Base-by-base conservation (phyloP, 164 flowering plant species). In the Platanus orientalis region DNA sequence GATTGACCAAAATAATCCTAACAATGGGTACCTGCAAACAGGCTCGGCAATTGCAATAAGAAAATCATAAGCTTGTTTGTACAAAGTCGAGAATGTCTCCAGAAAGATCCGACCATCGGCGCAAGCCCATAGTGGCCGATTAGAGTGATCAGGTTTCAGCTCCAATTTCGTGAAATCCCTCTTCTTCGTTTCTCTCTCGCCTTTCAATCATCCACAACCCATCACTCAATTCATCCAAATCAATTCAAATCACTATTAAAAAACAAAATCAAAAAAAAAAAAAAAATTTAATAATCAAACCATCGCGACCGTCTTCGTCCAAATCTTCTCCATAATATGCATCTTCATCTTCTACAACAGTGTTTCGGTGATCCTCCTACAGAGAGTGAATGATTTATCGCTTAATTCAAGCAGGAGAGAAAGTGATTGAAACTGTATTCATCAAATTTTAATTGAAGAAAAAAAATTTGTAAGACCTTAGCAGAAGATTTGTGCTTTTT, bases 41-140 rank as follows among this genome's bases (percentile, higher is more conserved):
- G 99, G 97, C 58, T 95, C 99, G 0, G 99, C 99, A 55, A 95
- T 92, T 24, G 99, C 97, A 32, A 95, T 95, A 50, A 95, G 96
- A 75, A 92, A 89, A 80, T 92, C 97, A 50, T 88, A 95, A 16
- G 97, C 97, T 63, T 92, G 99, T 66, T 90, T 95, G 69, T 95
- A 95, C 60, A 95, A 63, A 13, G 90, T 76, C 0, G 99, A 91
- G 70, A 88, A 89, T 0, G 99, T 89, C 65, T 94, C 96, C 0
- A 91, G 84, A 64, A 94, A 88, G n/a, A 94, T 91, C 2, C 96
- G 82, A 27, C 99, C 97, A 79, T 94, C 96, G 20, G 87, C 85
- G 53, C 97, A 91, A 25, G 96, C 99, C 99, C 99, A 94, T 34
- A 91, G 64, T 1, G 97, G 99, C 10, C 99, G 76, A 66, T 91